phyloP scores from a whole-genome alignment of 495 filamentous ascomycete species.

The Elasticomyces elasticus region DNA sequence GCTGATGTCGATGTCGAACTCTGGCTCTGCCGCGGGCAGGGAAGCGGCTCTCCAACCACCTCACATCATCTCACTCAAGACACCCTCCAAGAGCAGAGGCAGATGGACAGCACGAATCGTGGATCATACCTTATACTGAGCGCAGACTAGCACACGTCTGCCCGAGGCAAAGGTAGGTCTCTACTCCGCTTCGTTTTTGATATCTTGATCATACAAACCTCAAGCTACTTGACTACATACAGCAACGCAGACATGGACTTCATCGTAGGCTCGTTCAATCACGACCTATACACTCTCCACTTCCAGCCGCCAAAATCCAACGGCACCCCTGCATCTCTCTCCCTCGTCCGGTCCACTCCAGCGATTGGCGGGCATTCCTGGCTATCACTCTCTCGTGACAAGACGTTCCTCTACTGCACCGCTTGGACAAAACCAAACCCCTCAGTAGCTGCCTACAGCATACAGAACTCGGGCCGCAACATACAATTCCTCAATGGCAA shows the following conservation, averaged over 20 bases:
- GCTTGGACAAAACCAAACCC: conserved; percentile 21
- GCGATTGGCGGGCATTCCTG: conserved; percentile 20
- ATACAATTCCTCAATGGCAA: conserved; percentile 19
- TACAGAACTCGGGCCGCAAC: conserved; percentile 13
- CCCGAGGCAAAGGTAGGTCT: not conserved
- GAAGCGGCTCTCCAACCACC: too few relatives aligned
- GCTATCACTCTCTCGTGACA: conserved; percentile 12
- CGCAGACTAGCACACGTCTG: too few relatives aligned
- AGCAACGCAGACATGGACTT: conserved; percentile 23
- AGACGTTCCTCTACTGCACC: conserved; percentile 20
- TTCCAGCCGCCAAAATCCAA: conserved; percentile 6
- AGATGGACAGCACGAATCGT: too few relatives aligned
- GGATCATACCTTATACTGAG: too few relatives aligned
- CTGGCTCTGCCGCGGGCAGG: too few relatives aligned
- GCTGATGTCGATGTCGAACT: not conserved
- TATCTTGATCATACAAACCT: too few relatives aligned
- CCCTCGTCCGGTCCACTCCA: conserved; percentile 11
- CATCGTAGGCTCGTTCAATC: conserved; percentile 21
- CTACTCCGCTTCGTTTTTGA: not conserved
- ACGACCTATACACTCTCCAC: conserved; percentile 19
- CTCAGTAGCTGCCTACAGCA: conserved; percentile 16
- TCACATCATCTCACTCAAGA: too few relatives aligned
- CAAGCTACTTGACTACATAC: too few relatives aligned
- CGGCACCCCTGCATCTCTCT: not conserved
- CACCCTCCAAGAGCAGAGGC: too few relatives aligned